phyloP scores from a whole-genome alignment of 805 yeast genomes.

The Metschnikowia similis region DNA sequence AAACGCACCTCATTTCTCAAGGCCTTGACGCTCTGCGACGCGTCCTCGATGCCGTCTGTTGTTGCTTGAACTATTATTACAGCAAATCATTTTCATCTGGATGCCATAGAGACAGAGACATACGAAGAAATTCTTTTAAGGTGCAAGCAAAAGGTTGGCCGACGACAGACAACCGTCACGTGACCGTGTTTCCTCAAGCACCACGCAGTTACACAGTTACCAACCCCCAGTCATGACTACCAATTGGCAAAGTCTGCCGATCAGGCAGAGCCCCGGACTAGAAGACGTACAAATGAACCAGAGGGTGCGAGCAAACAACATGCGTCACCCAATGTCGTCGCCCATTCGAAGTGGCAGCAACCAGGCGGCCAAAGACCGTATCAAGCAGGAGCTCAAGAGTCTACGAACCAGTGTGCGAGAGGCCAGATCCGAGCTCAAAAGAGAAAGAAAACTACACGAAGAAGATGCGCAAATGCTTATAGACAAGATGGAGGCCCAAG shows the following conservation, averaged over 20 bases:
- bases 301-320: conserved; percentile 8
- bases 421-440: conserved; percentile 6
- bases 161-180: not conserved
- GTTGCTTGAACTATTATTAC: not conserved
- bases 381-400: conserved; percentile 7
- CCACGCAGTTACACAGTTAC: not conserved
- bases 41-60: not conserved
- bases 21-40: not conserved
- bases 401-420: conserved; percentile 11
- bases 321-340: conserved; percentile 16
- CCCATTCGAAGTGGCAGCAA: conserved; percentile 7
- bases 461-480: conserved; percentile 7
- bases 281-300: conserved; percentile 11
- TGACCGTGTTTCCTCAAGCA: not conserved
- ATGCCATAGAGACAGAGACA: no score
- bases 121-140: no score
- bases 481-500: conserved; percentile 9
- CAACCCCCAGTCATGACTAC: not conserved
- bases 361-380: not conserved
- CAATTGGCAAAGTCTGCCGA: conserved; percentile 16
- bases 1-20: not conserved
- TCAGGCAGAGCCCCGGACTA: conserved; percentile 4
- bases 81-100: not conserved
- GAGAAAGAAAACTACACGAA: conserved; percentile 13
- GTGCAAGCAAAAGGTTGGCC: not conserved